phyloP scores from a whole-genome alignment of 2,329 filamentous ascomycete genomes.

The Fonsecaea multimorphosa region DNA sequence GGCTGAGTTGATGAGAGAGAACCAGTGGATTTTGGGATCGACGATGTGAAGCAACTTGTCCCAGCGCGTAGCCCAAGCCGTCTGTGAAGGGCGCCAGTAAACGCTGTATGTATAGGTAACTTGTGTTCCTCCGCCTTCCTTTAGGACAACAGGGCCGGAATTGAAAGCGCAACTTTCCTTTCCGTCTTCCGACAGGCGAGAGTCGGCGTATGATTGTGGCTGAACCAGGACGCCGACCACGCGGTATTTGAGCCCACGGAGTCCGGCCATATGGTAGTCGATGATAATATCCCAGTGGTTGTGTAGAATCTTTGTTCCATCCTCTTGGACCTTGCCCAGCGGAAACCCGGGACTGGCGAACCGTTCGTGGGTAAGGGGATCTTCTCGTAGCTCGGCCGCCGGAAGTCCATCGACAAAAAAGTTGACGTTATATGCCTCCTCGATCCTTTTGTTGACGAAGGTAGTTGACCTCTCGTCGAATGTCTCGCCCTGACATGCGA shows the following conservation, averaged over 20 bases:
- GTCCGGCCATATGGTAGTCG: conserved; percentile 79
- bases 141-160: conserved; percentile 61
- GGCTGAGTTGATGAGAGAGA: conserved; percentile 94
- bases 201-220: conserved; percentile 67
- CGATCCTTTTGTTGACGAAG: conserved; percentile 84
- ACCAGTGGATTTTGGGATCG: conserved; percentile 98
- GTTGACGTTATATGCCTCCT: conserved; percentile 87
- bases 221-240: conserved; percentile 92
- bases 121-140: conserved; percentile 65
- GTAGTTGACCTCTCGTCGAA: conserved; percentile 70
- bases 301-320: conserved; percentile 70
- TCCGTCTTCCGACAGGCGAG: conserved; percentile 54
- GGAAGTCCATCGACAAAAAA: conserved; percentile 96
- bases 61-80: conserved; percentile 96
- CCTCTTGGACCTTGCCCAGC: conserved; percentile 66
- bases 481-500: conserved; percentile 72
- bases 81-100: conserved; percentile 81
- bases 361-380: conserved; percentile 74
- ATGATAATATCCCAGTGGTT: conserved; percentile 96
- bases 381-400: conserved; percentile 80
- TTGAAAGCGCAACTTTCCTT: conserved; percentile 67
- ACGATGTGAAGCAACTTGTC: conserved; percentile 98
- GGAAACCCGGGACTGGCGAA: conserved; percentile 94
- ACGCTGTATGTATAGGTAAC: conserved; percentile 93
- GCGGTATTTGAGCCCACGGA: conserved; percentile 71